Conservation (phyloP, 257 asterid genomes). For the Primulina eburnea region DNA sequence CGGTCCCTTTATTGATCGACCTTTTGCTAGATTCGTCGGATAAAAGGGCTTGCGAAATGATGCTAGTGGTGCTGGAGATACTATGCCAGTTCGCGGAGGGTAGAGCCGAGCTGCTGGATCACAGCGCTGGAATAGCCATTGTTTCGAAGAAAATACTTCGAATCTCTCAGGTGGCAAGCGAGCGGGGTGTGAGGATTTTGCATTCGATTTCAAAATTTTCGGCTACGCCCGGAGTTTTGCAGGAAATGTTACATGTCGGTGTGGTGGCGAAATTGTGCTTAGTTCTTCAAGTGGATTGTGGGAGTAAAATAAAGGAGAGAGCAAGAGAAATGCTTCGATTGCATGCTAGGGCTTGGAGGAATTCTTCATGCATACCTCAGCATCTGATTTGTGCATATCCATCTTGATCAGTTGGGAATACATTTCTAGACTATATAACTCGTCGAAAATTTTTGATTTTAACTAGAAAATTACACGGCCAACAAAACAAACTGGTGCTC, state of each 20-base stretch:
- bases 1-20: constrained; percentile 30
- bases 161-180: constrained; percentile 41
- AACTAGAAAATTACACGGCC: neutral
- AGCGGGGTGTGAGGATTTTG: constrained; percentile 39
- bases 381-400: neutral
- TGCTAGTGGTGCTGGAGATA: constrained; percentile 29
- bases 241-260: constrained; percentile 46
- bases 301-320: constrained; percentile 37
- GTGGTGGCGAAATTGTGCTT: constrained; percentile 41
- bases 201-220: constrained; percentile 38
- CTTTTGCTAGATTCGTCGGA: constrained; percentile 35
- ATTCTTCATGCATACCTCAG: neutral
- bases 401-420: neutral
- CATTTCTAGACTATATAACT: too few relatives aligned
- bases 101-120: constrained; percentile 39
- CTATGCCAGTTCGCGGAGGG: constrained; percentile 50
- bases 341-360: neutral
- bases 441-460: neutral
- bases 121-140: constrained; percentile 43
- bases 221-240: constrained; percentile 30
- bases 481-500: neutral
- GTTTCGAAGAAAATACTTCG: constrained; percentile 47
- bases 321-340: constrained; percentile 36
- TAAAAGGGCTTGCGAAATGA: constrained; percentile 30
- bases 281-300: constrained; percentile 44